These are phyloP conservation scores for Gynostemma pentaphyllum DNA, from an alignment of 306 rosid species.

Conservation along the genomic window DNA sequence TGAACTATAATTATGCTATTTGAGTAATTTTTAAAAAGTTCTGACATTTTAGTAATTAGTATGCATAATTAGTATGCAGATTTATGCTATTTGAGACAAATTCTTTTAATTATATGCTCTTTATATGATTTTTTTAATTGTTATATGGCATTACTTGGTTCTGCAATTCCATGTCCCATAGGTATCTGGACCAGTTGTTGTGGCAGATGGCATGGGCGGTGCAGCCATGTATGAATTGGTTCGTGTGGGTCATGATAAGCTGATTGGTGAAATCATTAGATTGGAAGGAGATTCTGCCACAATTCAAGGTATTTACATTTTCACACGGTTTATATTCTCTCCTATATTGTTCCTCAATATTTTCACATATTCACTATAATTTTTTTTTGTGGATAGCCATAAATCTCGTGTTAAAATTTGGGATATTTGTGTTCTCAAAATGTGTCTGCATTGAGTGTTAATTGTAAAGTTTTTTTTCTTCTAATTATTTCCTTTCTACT, in stretches of 20 bases:
- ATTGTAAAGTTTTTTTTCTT: no score
- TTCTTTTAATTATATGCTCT: neutral
- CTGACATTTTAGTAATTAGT: no score
- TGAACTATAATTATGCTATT: no score
- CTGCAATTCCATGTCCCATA: slow-evolving; percentile 17
- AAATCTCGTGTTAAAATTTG: no score
- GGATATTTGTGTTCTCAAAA: no score
- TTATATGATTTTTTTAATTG: neutral
- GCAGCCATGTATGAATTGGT: slow-evolving; percentile 99
- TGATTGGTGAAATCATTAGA: slow-evolving; percentile 97
- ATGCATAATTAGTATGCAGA: no score
- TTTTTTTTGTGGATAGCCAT: no score
- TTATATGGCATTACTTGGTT: neutral
- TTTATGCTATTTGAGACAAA: no score
- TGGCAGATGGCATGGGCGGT: slow-evolving; percentile 99
- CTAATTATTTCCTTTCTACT: no score
- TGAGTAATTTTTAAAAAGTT: no score
- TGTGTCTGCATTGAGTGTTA: no score
- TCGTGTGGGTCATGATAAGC: slow-evolving; percentile 84
- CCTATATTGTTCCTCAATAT: neutral
- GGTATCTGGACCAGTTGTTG: slow-evolving; percentile 99
- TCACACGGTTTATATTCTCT: neutral
- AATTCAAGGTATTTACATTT: slow-evolving; percentile 56
- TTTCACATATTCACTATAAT: no score
- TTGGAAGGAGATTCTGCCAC: slow-evolving; percentile 97